Base-by-base conservation (phyloP, 306 rosid genomes). In the Vigna trinervia region DNA sequence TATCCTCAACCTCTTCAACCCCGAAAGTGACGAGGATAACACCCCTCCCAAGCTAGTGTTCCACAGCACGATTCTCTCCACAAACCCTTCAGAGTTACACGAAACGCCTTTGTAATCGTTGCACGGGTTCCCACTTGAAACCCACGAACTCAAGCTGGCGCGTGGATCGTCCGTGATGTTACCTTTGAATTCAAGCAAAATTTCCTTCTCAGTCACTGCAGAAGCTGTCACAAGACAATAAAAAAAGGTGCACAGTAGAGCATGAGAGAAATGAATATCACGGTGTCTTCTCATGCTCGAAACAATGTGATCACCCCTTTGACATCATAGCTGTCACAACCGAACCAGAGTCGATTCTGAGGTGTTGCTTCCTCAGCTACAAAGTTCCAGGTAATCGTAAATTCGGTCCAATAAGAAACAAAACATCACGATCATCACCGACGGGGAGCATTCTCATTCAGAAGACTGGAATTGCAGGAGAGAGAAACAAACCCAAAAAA, bases 181-280 rank as follows among this genome's bases (percentile, higher is more conserved):
- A 46, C 89, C 92, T 78, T 88, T 96, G 80, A 96, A 96, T 73
- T 96, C 96, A 73, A 92, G 99, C 85, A 96, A 73, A 91, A 92
- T 88, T 82, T 91, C 96, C 62, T 78, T 89, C 84, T 96, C 99
- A 12, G 91, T 87, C 41, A 43, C 74, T 15, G 90, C 77, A 5
- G 84, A 79, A 51, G 87, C 96, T 6, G 72, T 70, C 45, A 76
- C 52, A 53, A 87, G 4, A 19, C 87, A 84, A 78, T 86, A 87
- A 15, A 80, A 78, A 74, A 89, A 47, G 57, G 83, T 51, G 84
- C 80, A 89, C n/a, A 88, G 56, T 39, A 89, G 90, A 86, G 97
- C 91, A 88, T 85, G 92, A 86, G 86, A 88, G 84, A 87, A 92
- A 84, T 79, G 78, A 77, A 89, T 80, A 72, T 39, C 78, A 65